phyloP scores from a whole-genome alignment of 2,329 filamentous ascomycete genomes.

The Teratosphaeria destructans region DNA sequence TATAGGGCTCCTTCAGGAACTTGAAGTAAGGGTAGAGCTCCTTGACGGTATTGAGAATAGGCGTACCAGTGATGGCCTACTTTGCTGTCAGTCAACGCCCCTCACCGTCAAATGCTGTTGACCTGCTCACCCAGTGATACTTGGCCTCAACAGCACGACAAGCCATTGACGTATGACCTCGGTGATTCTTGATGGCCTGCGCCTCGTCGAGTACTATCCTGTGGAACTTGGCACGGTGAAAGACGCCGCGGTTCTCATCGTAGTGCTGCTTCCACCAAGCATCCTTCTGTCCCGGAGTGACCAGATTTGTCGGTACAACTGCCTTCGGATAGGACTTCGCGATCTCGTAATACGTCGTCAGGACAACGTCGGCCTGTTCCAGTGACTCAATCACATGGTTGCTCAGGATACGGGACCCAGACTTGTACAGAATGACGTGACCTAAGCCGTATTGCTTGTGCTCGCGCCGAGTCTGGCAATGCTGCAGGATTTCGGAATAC shows the following conservation, averaged over 20 bases:
- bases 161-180: slow-evolving; percentile 32
- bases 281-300: slow-evolving; percentile 30
- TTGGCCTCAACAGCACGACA: slow-evolving; percentile 31
- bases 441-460: slow-evolving; percentile 14
- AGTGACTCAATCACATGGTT: slow-evolving; percentile 7
- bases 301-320: slow-evolving; percentile 26
- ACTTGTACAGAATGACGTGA: slow-evolving; percentile 8
- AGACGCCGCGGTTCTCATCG: slow-evolving; percentile 23
- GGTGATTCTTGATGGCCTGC: slow-evolving; percentile 77
- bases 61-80: slow-evolving; percentile 32
- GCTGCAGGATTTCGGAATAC: slow-evolving; percentile 19
- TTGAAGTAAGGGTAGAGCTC: slow-evolving; percentile 31
- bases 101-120: slow-evolving; percentile 66
- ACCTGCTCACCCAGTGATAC: slow-evolving; percentile 26
- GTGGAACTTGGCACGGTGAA: slow-evolving; percentile 36
- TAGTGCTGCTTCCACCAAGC: slow-evolving; percentile 27
- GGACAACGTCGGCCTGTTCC: slow-evolving; percentile 16
- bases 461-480: slow-evolving; percentile 6
- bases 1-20: slow-evolving; percentile 33
- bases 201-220: slow-evolving; percentile 76
- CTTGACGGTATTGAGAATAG: slow-evolving; percentile 24
- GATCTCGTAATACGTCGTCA: slow-evolving; percentile 36
- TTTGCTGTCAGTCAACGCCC: slow-evolving; percentile 83
- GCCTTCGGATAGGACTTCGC: slow-evolving; percentile 33
- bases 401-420: slow-evolving; percentile 5